A percentile compares a stretch with the other conserved stretches of the same genome.
Conservation (phyloP, 495 filamentous ascomycete genomes). For the Rhizodiscina lignyota region DNA sequence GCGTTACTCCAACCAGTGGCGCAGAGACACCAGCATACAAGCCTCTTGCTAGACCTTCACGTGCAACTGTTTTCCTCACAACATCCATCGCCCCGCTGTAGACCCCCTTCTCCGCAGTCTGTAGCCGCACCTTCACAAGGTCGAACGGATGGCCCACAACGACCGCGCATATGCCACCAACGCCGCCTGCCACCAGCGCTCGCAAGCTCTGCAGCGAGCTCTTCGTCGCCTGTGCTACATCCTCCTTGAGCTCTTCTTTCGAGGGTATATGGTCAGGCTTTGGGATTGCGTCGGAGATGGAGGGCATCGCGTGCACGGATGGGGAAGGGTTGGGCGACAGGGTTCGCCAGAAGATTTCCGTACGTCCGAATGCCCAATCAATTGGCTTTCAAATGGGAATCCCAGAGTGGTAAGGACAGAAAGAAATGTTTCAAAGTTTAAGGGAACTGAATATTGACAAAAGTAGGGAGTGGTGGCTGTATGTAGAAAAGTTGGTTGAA, state of each 20-base stretch:
- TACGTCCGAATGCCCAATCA: no score
- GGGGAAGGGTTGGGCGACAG: no score
- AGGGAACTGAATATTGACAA: no score
- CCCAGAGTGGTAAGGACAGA: no score
- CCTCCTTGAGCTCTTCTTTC: constrained; percentile 20
- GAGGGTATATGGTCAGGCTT: constrained; percentile 16
- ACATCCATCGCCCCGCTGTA: constrained; percentile 87
- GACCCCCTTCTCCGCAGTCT: constrained; percentile 88
- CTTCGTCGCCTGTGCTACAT: constrained; percentile 21
- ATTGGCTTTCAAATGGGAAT: no score
- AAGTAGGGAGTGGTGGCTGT: no score
- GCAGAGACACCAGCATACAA: constrained; percentile 95
- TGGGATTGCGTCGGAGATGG: no score
- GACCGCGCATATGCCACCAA: constrained; percentile 87
- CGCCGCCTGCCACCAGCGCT: constrained; percentile 76
- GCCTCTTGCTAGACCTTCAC: constrained; percentile 63
- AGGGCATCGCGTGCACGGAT: no score
- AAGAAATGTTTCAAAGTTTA: no score
- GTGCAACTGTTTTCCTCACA: constrained; percentile 67
- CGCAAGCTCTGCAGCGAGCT: constrained; percentile 34
- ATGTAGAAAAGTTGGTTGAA: no score
- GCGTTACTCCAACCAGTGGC: constrained; percentile 86
- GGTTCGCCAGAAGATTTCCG: no score
- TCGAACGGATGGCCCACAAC: constrained; percentile 93
- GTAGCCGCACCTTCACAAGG: constrained; percentile 89